These are phyloP conservation scores for Eucalyptus lansdowneana DNA, from an alignment of 345 rosid genomes.

Conservation along the genomic window DNA sequence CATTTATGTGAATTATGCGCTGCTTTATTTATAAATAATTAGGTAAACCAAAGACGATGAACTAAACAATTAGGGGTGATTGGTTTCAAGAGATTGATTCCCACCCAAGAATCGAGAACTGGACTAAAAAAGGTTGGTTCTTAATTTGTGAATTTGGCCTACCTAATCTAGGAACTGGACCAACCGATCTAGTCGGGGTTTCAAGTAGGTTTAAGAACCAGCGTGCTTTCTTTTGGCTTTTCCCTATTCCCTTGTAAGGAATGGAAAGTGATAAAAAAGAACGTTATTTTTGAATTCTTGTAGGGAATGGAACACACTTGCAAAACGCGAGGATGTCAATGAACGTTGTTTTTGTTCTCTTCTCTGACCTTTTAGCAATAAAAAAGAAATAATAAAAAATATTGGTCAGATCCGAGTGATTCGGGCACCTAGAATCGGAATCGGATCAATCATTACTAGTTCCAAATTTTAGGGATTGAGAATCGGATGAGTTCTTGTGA, in stretches of 20 bases:
- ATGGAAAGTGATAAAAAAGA: background rate
- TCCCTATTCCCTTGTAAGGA: background rate
- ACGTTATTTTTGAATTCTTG: background rate
- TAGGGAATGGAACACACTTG: background rate
- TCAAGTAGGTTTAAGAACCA: background rate
- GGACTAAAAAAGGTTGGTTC: background rate
- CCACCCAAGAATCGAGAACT: fast-evolving
- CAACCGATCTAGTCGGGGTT: too few species aligned
- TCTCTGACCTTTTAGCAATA: background rate
- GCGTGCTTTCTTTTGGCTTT: background rate
- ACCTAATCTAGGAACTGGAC: too few species aligned
- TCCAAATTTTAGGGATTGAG: background rate
- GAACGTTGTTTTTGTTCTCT: background rate
- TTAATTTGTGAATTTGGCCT: background rate
- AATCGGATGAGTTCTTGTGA: background rate
- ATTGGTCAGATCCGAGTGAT: background rate
- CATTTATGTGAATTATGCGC: background rate
- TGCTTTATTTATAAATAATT: fast-evolving
- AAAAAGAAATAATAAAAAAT: background rate
- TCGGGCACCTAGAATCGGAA: fast-evolving
- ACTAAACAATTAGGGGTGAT: background rate
- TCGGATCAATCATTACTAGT: fast-evolving
- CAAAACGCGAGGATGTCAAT: background rate
- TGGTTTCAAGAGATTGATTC: fast-evolving
- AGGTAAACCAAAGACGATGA: fast-evolving